Evolutionary conservation across 2,329 filamentous ascomycete genomes (phyloP), one percentile per base, ranked within the genome.

Genomic region (Botrytis hyacinthi): DNA sequence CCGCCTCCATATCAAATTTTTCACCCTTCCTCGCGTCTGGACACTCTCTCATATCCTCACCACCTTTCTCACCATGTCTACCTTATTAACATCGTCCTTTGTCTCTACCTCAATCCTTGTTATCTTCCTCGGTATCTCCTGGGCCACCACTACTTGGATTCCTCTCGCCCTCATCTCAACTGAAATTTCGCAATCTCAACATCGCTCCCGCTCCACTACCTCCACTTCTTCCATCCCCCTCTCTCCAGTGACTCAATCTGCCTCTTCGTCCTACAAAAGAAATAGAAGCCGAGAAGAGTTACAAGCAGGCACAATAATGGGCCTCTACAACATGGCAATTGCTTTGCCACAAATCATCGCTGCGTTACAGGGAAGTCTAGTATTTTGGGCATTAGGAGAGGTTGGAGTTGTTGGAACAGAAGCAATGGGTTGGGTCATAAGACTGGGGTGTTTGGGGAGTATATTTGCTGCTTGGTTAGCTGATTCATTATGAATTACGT

Each of bases 291-390:
- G 12, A 40, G 54, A 29, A 7, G 32, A 26, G 18, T 32, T 67
- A 18, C 73, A 73, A 65, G 65, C 71, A 60, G 73, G 73, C 16
- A 70, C 66, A 35, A 54, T 73, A 62, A 40, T 74, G 32, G 71
- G 73, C 14, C 37, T 74, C 35, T 70, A 66, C 51, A 74, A 74
- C 48, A 74, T 74, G 7, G 54, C 71, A n/a, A 74, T 74, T n/a
- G 61, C 68, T n/a, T 46, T 65, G 3, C 73, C 73, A 26, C 73
- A 74, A 48, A 73, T 73, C 0, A 48, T 73, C 4, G 72, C 72
- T 18, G 72, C 72, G 3, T 29, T 73, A 20, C 59, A 71, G 8
- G 67, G 72, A 8, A 71, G 67, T 59, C 22, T 48, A 4, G 48
- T 73, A 5, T 73, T 73, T 51, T 71, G 72, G 72, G 26, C 32